Base-by-base conservation (phyloP, 1,284 basidiomycete genomes). In the Singerocomus inundabilis region DNA sequence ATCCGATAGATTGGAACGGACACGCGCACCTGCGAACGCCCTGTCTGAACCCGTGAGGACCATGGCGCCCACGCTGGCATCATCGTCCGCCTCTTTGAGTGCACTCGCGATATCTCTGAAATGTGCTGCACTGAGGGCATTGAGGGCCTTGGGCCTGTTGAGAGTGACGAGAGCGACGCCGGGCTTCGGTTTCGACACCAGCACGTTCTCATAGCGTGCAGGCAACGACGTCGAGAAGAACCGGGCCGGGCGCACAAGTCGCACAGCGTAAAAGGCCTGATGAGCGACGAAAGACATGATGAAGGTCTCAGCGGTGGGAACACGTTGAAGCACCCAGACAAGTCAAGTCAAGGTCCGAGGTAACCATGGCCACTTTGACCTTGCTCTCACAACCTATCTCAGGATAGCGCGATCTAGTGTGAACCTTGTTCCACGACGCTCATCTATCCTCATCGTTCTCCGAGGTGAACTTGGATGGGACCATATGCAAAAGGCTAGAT, bases 61-160 rank as follows among this genome's bases (percentile, higher is more conserved):
- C 60, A 99, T 85, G 21, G 93, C 93, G 40, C 88, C 82, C 44
- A 91, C 75, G 10, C 74, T 71, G 32, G 83, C 77, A 61, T 96
- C 93, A 36, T 71, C 73, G 63, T 93, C 90, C 5, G 88, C 84
- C 44, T 82, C 79, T 29, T 73, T 77, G 42, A 95, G 69, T 15
- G 90, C 93, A 46, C 81, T 75, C 64, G 92, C 90, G 44, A 97
- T 79, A 64, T 91, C 85, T 18, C 71, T 70, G 67, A 94, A 87
- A 52, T 96, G 76, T 8, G 91, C 86, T 10, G 85, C 80, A 63
- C 81, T 90, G 53, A 99, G 77, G 33, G 97, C 96, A 69, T 99
- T 98, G 61, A 98, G 79, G 24, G 93, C 93, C 67, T 97, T 98
- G 44, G 97, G 96, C 49, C 96, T 81, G 77, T 99, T 98, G 64